Evolutionary conservation across 2,329 filamentous ascomycete genomes (phyloP), one percentile per base, ranked within the genome.

Genomic region (Xylariaceae sp.): DNA sequence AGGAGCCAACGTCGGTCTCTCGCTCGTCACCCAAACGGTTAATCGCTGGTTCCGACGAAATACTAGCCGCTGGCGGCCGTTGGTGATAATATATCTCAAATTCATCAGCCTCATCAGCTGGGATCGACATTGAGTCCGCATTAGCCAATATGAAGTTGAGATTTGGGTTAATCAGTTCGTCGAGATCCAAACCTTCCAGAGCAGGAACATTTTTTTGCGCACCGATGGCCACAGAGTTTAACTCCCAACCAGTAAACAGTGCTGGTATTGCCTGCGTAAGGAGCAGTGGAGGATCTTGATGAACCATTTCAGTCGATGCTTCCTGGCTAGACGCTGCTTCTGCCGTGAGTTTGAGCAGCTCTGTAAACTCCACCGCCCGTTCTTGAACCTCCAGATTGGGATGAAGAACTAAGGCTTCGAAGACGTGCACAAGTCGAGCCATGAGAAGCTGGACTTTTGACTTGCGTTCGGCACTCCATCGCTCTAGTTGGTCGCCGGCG

Each of bases 321-420:
- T 79, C 74, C 50, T 91, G 86, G 2, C 76, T 82, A 7, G 82
- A 77, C 3, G 80, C 80, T 12, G 92, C 90, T 68, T 98, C 93
- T 1, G 83, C 82, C 2, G 88, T 89, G 36, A 98, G 74, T 47
- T 89, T 89, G 59, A 97, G 80, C 11, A 97, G 75, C 63, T 98
- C 93, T 0, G 90, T 77, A 57, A 95, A 94, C 62, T 96, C 91
- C 2, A 96, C 91, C 3, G 91, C 86, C 45, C 93, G 82, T 65
- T 97, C 93, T 67, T 98, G 93, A 3, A 98, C 90, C 63, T 98
- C 93, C 1, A 98, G 75, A 57, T 83, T 88, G 0, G 92, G 91
- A 63, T 97, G 89, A 33, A 84, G 75, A 1, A 83, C 82, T 14
- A 97, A 67, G 1, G 83, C 80, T 58, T 97, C 91, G 19, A 95